Conservation (phyloP, 2,329 filamentous ascomycete species). For the Aspergillus uvarum region DNA sequence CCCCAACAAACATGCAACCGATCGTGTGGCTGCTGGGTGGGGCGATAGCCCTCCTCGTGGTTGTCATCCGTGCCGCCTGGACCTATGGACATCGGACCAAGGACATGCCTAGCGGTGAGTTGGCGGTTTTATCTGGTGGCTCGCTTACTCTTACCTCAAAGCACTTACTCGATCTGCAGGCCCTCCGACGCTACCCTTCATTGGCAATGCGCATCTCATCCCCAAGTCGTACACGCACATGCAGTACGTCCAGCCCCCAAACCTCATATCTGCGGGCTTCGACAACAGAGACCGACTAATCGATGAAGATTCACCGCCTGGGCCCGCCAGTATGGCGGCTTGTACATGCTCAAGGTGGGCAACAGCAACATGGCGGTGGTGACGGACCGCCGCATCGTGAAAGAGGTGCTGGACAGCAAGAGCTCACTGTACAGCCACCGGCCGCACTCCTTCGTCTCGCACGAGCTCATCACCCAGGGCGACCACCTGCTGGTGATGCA, state of each 20-base stretch:
- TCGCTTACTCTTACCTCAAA: neutral
- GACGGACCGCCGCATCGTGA: conserved; percentile 41
- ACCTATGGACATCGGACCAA: neutral
- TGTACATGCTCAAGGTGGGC: conserved; percentile 48
- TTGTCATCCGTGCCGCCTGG: no score
- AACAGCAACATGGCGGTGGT: conserved; percentile 44
- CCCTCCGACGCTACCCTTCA: conserved; percentile 43
- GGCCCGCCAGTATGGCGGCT: conserved; percentile 45
- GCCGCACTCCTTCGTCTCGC: conserved; percentile 44
- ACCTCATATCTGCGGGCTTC: no score
- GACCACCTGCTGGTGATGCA: conserved; percentile 52
- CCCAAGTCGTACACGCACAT: conserved; percentile 33
- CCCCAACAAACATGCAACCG: no score
- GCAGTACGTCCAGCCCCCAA: conserved; percentile 18
- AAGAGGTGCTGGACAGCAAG: conserved; percentile 49
- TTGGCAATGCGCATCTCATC: conserved; percentile 46
- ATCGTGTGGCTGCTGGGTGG: no score
- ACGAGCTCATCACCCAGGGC: conserved; percentile 46
- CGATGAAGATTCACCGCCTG: conserved; percentile 44
- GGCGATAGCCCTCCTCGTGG: no score
- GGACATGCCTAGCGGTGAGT: neutral
- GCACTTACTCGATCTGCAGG: conserved; percentile 21
- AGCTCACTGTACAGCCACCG: conserved; percentile 46
- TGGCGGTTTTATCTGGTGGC: no score
- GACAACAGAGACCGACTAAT: neutral